These are phyloP conservation scores for Diplogelasinospora grovesii DNA, from an alignment of 495 filamentous ascomycete species.

Conservation along the genomic window DNA sequence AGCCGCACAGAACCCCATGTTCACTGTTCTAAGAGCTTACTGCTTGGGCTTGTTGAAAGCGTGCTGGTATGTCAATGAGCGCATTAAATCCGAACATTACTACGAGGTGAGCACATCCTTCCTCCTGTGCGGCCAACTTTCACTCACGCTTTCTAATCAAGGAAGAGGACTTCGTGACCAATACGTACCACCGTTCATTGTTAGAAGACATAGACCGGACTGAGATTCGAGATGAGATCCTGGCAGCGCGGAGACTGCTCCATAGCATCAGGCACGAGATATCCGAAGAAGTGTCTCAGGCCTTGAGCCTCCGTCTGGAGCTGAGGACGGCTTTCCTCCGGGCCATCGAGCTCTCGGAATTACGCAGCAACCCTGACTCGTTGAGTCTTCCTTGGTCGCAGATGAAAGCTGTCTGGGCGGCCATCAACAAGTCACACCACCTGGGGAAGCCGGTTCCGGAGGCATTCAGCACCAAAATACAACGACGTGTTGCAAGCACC, in stretches of 20 bases:
- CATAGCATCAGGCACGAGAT: slow-evolving; percentile 38
- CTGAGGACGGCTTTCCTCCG: slow-evolving; percentile 59
- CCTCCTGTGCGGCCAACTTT: not conserved
- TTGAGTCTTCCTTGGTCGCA: slow-evolving; percentile 42
- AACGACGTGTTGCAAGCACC: slow-evolving; percentile 81
- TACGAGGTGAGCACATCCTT: slow-evolving; percentile 59
- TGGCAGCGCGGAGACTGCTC: slow-evolving; percentile 52
- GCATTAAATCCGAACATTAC: slow-evolving; percentile 69
- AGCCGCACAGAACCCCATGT: slow-evolving; percentile 41
- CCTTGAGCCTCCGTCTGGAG: slow-evolving; percentile 55
- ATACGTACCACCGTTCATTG: slow-evolving; percentile 75
- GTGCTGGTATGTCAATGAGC: slow-evolving; percentile 70
- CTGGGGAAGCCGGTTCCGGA: slow-evolving; percentile 63
- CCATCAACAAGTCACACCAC: slow-evolving; percentile 48
- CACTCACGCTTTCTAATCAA: slow-evolving; percentile 21
- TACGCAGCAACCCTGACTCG: slow-evolving; percentile 35
- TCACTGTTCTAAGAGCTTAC: slow-evolving; percentile 72
- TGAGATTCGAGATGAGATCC: slow-evolving; percentile 53
- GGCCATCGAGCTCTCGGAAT: slow-evolving; percentile 38
- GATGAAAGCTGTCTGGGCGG: slow-evolving; percentile 39
- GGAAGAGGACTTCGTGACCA: slow-evolving; percentile 95
- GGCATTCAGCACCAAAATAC: slow-evolving; percentile 84
- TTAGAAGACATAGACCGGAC: slow-evolving; percentile 54
- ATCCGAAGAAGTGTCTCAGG: slow-evolving; percentile 45
- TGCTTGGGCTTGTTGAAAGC: slow-evolving; percentile 78